Conservation (phyloP, 31 red algal species). For the Endocladia muricata region DNA sequence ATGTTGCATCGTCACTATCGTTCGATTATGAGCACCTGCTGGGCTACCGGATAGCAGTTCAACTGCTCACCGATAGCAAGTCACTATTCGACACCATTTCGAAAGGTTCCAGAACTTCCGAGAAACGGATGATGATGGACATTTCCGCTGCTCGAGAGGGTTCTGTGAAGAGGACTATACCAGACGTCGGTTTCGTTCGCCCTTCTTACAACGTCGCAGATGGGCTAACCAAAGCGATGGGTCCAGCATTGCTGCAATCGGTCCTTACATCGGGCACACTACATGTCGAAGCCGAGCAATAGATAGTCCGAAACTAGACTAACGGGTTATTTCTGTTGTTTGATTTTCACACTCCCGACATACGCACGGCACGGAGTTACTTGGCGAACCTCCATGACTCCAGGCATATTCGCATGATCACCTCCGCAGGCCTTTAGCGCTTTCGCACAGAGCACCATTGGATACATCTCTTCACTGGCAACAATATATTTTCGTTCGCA, state of each 20-base stretch:
- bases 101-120: background rate
- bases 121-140: background rate
- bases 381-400: background rate
- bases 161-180: background rate
- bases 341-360: too few species aligned
- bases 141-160: background rate
- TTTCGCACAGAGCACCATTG: background rate
- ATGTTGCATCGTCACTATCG: background rate
- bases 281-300: background rate
- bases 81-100: background rate
- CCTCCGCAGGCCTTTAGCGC: background rate
- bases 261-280: background rate
- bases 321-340: background rate
- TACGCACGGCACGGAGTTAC: too few species aligned
- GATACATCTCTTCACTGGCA: background rate
- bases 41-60: background rate
- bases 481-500: background rate
- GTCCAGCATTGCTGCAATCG: background rate
- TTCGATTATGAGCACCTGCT: background rate
- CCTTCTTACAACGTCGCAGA: background rate
- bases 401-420: background rate
- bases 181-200: background rate
- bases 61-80: conserved; percentile 4
- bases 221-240: background rate
- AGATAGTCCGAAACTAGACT: background rate